These are phyloP conservation scores for Cicer judaicum DNA, from an alignment of 306 rosid genomes.

Conservation along the genomic window DNA sequence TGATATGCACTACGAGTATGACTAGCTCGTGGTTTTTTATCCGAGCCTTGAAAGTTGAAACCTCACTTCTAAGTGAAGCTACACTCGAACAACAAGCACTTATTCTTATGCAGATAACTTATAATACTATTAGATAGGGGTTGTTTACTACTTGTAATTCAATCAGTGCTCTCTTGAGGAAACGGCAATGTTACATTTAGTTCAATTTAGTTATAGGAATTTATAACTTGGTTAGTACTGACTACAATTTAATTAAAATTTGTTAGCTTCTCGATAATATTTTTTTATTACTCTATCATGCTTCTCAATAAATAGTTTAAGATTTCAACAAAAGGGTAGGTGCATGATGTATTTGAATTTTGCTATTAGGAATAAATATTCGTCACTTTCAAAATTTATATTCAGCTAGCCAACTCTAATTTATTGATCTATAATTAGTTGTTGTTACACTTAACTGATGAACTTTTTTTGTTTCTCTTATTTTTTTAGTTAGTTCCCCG, in stretches of 20 bases:
- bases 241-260: no score
- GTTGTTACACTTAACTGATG: background rate
- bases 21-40: constrained; percentile 8
- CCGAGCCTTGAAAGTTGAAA: background rate
- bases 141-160: background rate
- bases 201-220: no score
- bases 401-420: no score
- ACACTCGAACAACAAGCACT: constrained; percentile 33
- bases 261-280: no score
- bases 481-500: background rate
- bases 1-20: background rate
- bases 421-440: no score
- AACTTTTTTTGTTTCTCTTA: background rate
- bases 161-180: background rate
- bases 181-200: background rate
- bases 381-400: no score
- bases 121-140: constrained; percentile 2
- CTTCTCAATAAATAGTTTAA: no score
- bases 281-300: no score
- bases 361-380: no score
- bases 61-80: constrained; percentile 62
- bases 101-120: background rate
- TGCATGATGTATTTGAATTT: no score
- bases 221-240: no score
- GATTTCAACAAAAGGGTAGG: no score